Evolutionary conservation across 2,329 filamentous ascomycete species (phyloP), one percentile per base, ranked within the genome.

Genomic region (Cephalotrichum gorgonifer): DNA sequence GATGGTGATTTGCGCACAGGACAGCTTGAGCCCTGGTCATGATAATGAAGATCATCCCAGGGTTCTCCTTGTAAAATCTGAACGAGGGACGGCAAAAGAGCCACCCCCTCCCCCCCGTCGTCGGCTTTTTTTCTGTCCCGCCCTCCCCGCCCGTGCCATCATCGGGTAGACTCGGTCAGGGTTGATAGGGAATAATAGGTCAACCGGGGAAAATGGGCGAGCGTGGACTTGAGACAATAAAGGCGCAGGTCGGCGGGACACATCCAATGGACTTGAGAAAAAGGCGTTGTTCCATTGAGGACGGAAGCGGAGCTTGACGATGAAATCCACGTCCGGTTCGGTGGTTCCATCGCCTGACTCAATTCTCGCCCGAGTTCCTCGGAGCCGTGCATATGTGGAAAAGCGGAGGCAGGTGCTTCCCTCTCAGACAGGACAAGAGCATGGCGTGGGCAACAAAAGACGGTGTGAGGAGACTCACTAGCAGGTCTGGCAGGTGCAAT

Each of bases 121-220:
- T 33, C 12, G 4, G 12, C 4, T 15, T 33, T 6, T 11, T 11
- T 15, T 15, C n/a, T 33, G 4, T 11, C 30, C 30, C 30, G 30
- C 30, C 33, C 30, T 17, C 15, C 43, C 39, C 12, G 17, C 20
- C 26, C 17, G 14, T 25, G 43, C 28, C 27, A 15, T 15, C 27
- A 17, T 47, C 44, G 44, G 44, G 44, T 38, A 38, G 44, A 47
- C 26, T 47, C 44, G 44, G 44, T 38, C 44, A n/a, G 12, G 22
- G 17, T 6, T 12, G 31, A 41, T 22, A 12, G 14, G 30, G 30
- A 33, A 15, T 11, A 15, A 15, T 30, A 30, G 12, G 12, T 33
- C 12, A 11, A 33, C 30, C 30, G 4, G 30, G 30, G 30, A 33
- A 33, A 15, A n/a, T n/a, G 30, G 12, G 12, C 12, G n/a, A 33